A percentile compares a stretch with the other conserved stretches of the same genome.
Evolutionary conservation across 1,139 yeast species (phyloP).

Genomic region (Kluyveromyces marxianus): DNA sequence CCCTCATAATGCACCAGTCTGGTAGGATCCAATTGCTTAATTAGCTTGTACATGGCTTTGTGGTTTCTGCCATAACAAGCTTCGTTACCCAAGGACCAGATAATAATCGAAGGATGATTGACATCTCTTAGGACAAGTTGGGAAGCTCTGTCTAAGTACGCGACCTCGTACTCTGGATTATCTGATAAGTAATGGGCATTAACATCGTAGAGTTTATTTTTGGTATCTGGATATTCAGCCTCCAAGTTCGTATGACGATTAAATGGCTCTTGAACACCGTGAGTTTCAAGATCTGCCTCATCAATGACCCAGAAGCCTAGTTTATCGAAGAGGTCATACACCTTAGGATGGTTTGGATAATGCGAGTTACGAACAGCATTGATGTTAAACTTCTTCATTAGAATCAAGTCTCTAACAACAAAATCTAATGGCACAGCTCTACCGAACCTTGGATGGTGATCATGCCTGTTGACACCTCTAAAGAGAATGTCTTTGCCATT

Average conservation of each 20-base stretch:
- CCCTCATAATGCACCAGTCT: slow-evolving; percentile 4
- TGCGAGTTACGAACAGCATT: slow-evolving; percentile 4
- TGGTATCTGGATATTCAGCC: slow-evolving; percentile 1
- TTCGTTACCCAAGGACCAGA: slow-evolving; percentile 4
- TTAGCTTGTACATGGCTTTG: slow-evolving; percentile 3
- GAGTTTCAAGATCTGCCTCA: slow-evolving; percentile 4
- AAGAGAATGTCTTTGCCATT: slow-evolving; percentile 3
- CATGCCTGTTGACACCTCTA: slow-evolving; percentile 4
- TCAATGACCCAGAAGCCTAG: slow-evolving; percentile 4
- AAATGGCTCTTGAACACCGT: slow-evolving; percentile 2
- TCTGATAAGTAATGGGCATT: slow-evolving; percentile 4
- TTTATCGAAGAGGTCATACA: slow-evolving; percentile 3
- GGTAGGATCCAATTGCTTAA: slow-evolving; percentile 1
- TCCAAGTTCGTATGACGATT: neutral
- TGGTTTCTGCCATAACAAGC: slow-evolving; percentile 5
- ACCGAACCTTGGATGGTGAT: slow-evolving; percentile 4
- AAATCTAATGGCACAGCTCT: slow-evolving; percentile 1
- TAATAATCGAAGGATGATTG: slow-evolving; percentile 3
- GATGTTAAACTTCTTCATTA: slow-evolving; percentile 2
- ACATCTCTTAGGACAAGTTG: slow-evolving; percentile 2
- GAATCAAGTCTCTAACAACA: slow-evolving; percentile 1
- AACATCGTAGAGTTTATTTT: slow-evolving; percentile 1
- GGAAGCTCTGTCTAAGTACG: slow-evolving; percentile 3
- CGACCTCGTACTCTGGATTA: neutral
- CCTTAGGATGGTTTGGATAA: slow-evolving; percentile 4